Conservation (phyloP, 305 asterid species). For the Vinca major region DNA sequence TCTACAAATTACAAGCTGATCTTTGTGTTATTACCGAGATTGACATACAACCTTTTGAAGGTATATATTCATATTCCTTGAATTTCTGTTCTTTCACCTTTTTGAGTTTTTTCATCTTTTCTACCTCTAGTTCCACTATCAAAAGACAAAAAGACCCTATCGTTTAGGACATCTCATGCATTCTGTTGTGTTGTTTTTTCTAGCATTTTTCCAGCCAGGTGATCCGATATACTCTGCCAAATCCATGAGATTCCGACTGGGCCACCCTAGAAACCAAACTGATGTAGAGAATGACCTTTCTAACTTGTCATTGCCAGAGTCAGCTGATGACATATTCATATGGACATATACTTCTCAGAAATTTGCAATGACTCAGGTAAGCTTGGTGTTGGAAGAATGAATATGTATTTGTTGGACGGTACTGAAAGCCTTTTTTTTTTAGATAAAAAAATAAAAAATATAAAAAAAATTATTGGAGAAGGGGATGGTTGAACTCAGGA, state of each 20-base stretch:
- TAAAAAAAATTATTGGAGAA: too few relatives aligned
- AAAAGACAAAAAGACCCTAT: background rate
- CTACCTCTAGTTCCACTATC: background rate
- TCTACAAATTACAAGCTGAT: slow-evolving; percentile 53
- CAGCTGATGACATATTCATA: slow-evolving; percentile 60
- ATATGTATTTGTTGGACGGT: background rate
- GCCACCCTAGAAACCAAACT: slow-evolving; percentile 40
- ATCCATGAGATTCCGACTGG: slow-evolving; percentile 57
- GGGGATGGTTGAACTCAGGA: too few relatives aligned
- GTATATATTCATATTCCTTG: slow-evolving; percentile 25
- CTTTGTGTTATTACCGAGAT: slow-evolving; percentile 68
- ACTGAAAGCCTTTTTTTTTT: background rate
- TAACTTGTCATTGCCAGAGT: slow-evolving; percentile 31
- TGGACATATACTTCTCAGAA: slow-evolving; percentile 77
- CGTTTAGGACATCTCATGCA: background rate
- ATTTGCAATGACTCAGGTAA: slow-evolving; percentile 68
- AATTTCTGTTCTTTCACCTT: background rate
- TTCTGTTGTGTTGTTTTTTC: background rate
- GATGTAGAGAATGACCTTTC: slow-evolving; percentile 30
- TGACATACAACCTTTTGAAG: slow-evolving; percentile 73
- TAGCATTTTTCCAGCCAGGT: slow-evolving; percentile 68
- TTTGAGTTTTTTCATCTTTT: background rate
- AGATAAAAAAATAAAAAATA: too few relatives aligned
- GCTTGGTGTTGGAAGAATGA: background rate
- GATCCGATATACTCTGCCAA: slow-evolving; percentile 68